Base-by-base conservation (phyloP, 768 basidiomycete genomes). In the Filobasidium floriforme region DNA sequence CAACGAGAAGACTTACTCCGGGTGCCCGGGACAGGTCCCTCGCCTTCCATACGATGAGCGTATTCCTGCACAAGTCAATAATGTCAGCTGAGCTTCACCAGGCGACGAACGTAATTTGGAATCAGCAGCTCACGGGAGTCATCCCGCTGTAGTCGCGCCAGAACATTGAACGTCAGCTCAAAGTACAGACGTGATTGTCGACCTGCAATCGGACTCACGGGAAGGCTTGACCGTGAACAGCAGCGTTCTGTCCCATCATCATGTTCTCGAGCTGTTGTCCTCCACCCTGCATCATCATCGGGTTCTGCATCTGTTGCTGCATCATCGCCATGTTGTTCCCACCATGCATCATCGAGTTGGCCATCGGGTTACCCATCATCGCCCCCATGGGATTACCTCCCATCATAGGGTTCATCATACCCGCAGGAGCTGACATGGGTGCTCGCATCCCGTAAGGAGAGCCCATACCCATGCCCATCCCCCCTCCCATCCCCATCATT, bases 211-310 rank as follows among this genome's bases (percentile, higher is more conserved):
- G 15, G 46, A 51, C 54, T 57, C 26, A 57, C 54, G 54, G 54
- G 10, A 65, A 7, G 4, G 64, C 64, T 44, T 65, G 64, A 22
- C 59, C 59, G 26, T 65, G 64, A 32, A 60, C 51, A 19, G 57
- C 57, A 18, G 59, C 41, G 59, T 65, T 55, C n/a, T 65, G 55
- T 18, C 44, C 57, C 64, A 65, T 65, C 64, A 65, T 65, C 29
- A 44, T 57, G 18, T 65, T 44, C 59, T 65, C 64, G 41, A 65
- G 43, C 64, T 41, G 60, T 44, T 41, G 40, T n/a, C 15, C 15
- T 10, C 24, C 37, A 22, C 26, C 61, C 7, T 28, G 24, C 61
- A 51, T 62, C 46, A 52, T 62, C n/a, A 26, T 46, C 49, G 61
- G 61, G 32, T 62, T 62, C 61, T 29, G 5, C 61, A 62, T 62